Evolutionary conservation across 495 filamentous ascomycete genomes (phyloP).

Genomic region (Aspergillus coremiiformis): DNA sequence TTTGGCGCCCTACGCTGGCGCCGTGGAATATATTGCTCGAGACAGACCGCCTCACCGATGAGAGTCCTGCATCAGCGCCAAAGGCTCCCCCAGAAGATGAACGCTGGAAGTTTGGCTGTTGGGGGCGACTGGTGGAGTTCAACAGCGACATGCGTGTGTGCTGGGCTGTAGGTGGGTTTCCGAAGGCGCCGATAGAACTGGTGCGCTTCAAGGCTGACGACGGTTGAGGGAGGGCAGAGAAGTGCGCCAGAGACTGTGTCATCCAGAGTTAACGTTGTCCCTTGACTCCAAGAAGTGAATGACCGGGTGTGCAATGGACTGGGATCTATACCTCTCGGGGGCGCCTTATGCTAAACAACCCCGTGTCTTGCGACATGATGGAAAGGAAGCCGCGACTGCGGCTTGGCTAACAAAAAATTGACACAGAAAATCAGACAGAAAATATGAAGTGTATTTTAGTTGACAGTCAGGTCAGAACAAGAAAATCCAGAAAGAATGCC

Average conservation of each 20-base stretch:
- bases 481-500: background rate
- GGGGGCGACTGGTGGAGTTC: constrained; percentile 80
- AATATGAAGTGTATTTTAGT: background rate
- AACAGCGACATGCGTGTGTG: constrained; percentile 75
- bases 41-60: constrained; percentile 82
- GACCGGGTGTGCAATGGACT: background rate
- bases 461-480: background rate
- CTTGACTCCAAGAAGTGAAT: background rate
- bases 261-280: constrained; percentile 10
- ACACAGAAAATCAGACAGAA: background rate
- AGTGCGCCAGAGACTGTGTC: constrained; percentile 32
- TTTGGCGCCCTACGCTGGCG: constrained; percentile 53
- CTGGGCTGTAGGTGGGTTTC: constrained; percentile 57
- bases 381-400: constrained; percentile 28
- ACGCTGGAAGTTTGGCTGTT: constrained; percentile 76
- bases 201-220: constrained; percentile 94
- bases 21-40: constrained; percentile 60
- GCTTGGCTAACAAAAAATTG: constrained; percentile 7
- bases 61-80: constrained; percentile 63
- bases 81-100: constrained; percentile 72
- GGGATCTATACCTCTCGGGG: constrained; percentile 57
- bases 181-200: constrained; percentile 65
- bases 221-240: constrained; percentile 76
- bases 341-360: constrained; percentile 64
- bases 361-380: constrained; percentile 69